A percentile compares a stretch with the other conserved stretches of the same genome.
Evolutionary conservation across 805 yeast genomes (phyloP).

Genomic region (Komagataella pseudopastoris): DNA sequence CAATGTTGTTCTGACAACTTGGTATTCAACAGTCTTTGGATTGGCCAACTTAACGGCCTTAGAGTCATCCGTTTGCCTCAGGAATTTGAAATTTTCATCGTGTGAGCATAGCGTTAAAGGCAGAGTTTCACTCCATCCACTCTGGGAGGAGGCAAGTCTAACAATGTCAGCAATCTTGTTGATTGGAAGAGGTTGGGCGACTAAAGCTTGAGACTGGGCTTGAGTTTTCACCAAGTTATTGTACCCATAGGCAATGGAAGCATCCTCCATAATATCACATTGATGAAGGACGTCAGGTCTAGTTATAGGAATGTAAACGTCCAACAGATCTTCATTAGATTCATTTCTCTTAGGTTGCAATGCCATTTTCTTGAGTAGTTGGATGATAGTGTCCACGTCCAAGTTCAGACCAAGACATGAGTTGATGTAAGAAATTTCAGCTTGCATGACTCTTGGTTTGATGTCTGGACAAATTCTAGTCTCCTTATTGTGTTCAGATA

Average conservation of each 20-base stretch:
- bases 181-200: constrained; percentile 81
- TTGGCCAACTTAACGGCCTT: constrained; percentile 83
- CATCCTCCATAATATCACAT: constrained; percentile 98
- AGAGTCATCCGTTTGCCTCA: constrained; percentile 65
- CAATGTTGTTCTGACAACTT: constrained; percentile 91
- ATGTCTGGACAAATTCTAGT: constrained; percentile 68
- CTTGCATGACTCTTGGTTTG: constrained; percentile 50
- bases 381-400: constrained; percentile 50
- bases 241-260: constrained; percentile 92
- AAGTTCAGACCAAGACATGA: constrained; percentile 81
- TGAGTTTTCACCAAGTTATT: constrained; percentile 71
- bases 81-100: constrained; percentile 87
- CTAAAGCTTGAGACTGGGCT: constrained; percentile 65
- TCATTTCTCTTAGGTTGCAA: constrained; percentile 39
- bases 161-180: constrained; percentile 86
- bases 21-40: constrained; percentile 94
- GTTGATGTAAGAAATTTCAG: constrained; percentile 77
- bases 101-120: constrained; percentile 93
- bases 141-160: constrained; percentile 82
- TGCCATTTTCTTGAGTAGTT: constrained; percentile 70
- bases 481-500: constrained; percentile 69
- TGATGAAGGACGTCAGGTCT: constrained; percentile 94
- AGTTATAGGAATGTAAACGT: constrained; percentile 77
- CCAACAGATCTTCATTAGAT: constrained; percentile 27
- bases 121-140: constrained; percentile 93